These are phyloP conservation scores for Cyberlindnera saturnus DNA, from an alignment of 805 yeast genomes.

Conservation along the genomic window DNA sequence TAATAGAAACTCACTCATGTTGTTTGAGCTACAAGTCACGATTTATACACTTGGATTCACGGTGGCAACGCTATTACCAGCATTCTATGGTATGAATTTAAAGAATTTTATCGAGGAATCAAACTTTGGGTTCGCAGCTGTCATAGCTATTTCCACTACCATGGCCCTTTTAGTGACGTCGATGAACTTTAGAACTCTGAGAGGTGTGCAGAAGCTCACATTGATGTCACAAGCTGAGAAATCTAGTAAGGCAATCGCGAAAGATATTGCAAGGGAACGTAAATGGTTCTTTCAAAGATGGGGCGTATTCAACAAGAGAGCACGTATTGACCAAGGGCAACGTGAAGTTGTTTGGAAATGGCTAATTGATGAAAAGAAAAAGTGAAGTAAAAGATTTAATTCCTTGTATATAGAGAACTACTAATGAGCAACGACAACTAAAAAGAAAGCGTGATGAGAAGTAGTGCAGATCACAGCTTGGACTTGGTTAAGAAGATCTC, in stretches of 20 bases:
- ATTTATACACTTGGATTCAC: constrained; percentile 83
- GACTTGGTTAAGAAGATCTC: constrained; percentile 38
- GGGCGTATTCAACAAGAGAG: constrained; percentile 7
- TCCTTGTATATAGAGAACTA: background rate
- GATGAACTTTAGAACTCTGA: constrained; percentile 49
- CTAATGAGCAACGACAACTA: background rate
- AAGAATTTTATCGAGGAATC: constrained; percentile 74
- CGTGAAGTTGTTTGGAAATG: constrained; percentile 51
- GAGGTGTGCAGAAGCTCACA: constrained; percentile 60
- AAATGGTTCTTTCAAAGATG: constrained; percentile 9
- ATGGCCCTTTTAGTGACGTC: constrained; percentile 51
- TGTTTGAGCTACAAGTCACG: constrained; percentile 75
- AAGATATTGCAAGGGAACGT: background rate
- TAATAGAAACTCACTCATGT: constrained; percentile 83
- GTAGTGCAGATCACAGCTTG: constrained; percentile 13
- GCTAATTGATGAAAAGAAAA: constrained; percentile 41
- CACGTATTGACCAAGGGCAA: constrained; percentile 13
- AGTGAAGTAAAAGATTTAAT: constrained; percentile 11
- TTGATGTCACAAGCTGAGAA: constrained; percentile 36
- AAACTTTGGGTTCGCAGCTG: constrained; percentile 52
- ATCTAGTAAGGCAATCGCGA: constrained; percentile 1
- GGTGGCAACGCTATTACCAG: constrained; percentile 78
- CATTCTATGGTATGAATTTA: constrained; percentile 84
- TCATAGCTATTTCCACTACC: constrained; percentile 44
- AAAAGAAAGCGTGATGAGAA: background rate